Percentiles rank a stretch among this genome's conserved stretches.
Conservation (phyloP, 192 early-diverging fungal genomes). For the Backusella westeae region DNA sequence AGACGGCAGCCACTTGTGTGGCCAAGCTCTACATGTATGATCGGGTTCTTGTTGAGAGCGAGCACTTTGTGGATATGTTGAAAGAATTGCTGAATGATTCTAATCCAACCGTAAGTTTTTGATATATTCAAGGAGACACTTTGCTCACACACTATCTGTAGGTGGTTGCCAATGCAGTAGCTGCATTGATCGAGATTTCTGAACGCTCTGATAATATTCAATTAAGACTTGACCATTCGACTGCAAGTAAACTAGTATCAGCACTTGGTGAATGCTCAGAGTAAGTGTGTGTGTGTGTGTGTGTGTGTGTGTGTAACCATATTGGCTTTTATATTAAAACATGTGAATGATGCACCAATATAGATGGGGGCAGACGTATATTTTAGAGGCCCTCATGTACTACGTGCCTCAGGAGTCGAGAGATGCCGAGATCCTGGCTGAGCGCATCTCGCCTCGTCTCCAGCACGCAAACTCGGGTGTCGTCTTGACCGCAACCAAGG, state of each 20-base stretch:
- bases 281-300: constrained; percentile 39
- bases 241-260: constrained; percentile 89
- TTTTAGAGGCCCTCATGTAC: constrained; percentile 89
- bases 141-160: constrained; percentile 14
- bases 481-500: constrained; percentile 79
- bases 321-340: constrained; percentile 1
- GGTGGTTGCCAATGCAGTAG: constrained; percentile 97
- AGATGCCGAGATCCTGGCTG: constrained; percentile 90
- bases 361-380: constrained; percentile 95
- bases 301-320: background rate
- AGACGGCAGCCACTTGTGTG: constrained; percentile 93
- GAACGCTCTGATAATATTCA: constrained; percentile 84
- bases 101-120: constrained; percentile 75
- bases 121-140: background rate
- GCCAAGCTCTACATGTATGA: constrained; percentile 93
- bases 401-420: constrained; percentile 82
- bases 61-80: constrained; percentile 89
- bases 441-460: constrained; percentile 85
- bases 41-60: constrained; percentile 77
- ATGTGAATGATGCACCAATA: constrained; percentile 7
- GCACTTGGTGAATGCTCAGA: constrained; percentile 97
- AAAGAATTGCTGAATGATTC: constrained; percentile 82
- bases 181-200: constrained; percentile 91
- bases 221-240: constrained; percentile 78
- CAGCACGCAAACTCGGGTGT: constrained; percentile 97